These are phyloP conservation scores for Keqinozyma sinolaborantium DNA, from an alignment of 1,139 yeast genomes.

Conservation along the genomic window DNA sequence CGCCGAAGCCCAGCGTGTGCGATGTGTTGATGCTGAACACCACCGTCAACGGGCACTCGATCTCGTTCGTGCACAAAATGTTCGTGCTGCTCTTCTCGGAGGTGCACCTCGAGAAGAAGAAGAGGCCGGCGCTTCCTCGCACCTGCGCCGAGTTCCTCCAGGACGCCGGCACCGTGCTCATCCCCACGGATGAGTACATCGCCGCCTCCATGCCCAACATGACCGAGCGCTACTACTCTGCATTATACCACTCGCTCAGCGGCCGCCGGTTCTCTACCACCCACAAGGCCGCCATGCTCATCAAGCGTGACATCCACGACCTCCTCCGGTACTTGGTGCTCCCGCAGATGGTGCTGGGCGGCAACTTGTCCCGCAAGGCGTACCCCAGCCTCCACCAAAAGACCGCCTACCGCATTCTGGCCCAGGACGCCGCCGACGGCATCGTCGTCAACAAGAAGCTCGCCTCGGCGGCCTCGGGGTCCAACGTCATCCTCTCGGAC, in stretches of 20 bases:
- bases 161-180: conserved; percentile 25
- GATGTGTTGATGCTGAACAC: conserved; percentile 23
- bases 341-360: conserved; percentile 25
- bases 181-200: conserved; percentile 33
- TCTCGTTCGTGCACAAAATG: conserved; percentile 25
- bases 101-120: conserved; percentile 8
- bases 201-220: conserved; percentile 21
- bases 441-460: conserved; percentile 15
- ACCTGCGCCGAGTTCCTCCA: conserved; percentile 28
- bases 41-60: conserved; percentile 17
- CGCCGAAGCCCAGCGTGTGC: conserved; percentile 41
- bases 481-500: conserved; percentile 49
- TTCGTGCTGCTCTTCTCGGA: conserved; percentile 10
- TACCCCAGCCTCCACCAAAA: conserved; percentile 8
- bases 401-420: conserved; percentile 1
- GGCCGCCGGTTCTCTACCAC: conserved; percentile 21
- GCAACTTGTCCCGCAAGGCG: conserved; percentile 22
- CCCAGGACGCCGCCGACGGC: conserved; percentile 5
- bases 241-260: conserved; percentile 20
- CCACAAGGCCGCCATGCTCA: conserved; percentile 29
- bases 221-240: conserved; percentile 27
- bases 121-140: conserved; percentile 15
- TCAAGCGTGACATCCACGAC: conserved; percentile 23
- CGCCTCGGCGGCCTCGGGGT: conserved; percentile 10
- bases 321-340: conserved; percentile 27